A percentile compares a stretch with the other conserved stretches of the same genome.
Conservation (phyloP, 2,329 filamentous ascomycete species). For the Phyllosticta paracitricarpa region DNA sequence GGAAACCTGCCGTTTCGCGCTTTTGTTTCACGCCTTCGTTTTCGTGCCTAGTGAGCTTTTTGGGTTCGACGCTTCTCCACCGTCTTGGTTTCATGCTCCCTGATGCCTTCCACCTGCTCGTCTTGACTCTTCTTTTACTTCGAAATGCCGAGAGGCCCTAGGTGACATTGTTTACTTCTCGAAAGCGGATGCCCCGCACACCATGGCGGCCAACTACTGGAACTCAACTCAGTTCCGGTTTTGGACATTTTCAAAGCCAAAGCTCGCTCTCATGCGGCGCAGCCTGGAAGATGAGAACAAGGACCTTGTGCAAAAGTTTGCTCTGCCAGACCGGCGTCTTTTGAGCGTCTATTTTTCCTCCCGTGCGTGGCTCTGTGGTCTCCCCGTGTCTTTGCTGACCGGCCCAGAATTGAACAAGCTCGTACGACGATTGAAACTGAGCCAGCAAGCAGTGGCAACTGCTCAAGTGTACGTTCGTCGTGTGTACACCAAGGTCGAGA, state of each 20-base stretch:
- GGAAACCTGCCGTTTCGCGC: not conserved
- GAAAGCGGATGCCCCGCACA: not conserved
- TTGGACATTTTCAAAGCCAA: conserved; percentile 83
- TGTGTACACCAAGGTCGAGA: conserved; percentile 85
- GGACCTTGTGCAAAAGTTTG: conserved; percentile 64
- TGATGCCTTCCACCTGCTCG: not conserved
- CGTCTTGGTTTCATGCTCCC: not conserved
- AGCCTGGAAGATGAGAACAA: conserved; percentile 69
- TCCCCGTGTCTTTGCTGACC: not conserved
- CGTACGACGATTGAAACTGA: conserved; percentile 70
- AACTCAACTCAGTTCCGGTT: conserved; percentile 80
- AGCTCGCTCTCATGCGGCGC: conserved; percentile 64
- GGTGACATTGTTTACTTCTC: not conserved
- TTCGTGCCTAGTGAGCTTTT: not conserved
- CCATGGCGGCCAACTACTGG: conserved; percentile 95
- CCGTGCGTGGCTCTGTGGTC: conserved; percentile 50
- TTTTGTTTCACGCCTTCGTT: not conserved
- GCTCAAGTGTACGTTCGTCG: conserved; percentile 91
- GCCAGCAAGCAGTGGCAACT: conserved; percentile 88
- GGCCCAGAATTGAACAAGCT: conserved; percentile 65
- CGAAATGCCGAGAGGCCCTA: not conserved
- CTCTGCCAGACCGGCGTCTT: conserved; percentile 70
- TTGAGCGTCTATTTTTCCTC: conserved; percentile 88
- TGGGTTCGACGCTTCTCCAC: not conserved
- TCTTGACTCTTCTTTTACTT: not conserved